Evolutionary conservation across 225 moss, liverwort and hornwort species (phyloP).

Genomic region (Sphagnum contortum): DNA sequence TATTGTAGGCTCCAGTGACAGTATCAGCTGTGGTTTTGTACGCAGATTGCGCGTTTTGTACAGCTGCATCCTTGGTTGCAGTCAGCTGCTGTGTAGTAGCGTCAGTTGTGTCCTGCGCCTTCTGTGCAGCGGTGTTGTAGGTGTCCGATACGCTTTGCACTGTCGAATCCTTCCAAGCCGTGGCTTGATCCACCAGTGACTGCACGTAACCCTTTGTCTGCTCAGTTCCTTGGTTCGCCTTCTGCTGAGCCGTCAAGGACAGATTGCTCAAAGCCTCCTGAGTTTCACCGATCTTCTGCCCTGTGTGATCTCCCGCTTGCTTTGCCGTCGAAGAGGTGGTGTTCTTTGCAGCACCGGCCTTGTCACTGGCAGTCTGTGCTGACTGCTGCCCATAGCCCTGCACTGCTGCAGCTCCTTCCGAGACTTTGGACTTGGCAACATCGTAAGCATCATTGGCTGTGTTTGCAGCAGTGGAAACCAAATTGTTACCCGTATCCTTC

Average conservation of each 20-base stretch:
- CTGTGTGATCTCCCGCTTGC: conserved; percentile 4
- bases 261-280: conserved; percentile 33
- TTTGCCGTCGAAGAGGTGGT: conserved; percentile 4
- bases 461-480: too few species aligned
- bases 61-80: conserved; percentile 20
- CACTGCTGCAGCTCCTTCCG: conserved; percentile 6
- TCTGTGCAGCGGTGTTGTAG: conserved; percentile 16
- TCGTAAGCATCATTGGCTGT: conserved; percentile 2
- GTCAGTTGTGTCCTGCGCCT: conserved; percentile 6
- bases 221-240: conserved; percentile 15
- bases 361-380: conserved; percentile 4
- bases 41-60: conserved; percentile 14
- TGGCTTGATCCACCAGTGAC: conserved; percentile 25
- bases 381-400: conserved; percentile 8
- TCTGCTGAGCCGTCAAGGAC: conserved; percentile 23
- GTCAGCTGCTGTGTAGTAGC: conserved; percentile 16
- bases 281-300: conserved; percentile 17
- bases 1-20: too few species aligned
- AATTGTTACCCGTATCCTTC: too few species aligned
- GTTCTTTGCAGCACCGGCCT: conserved; percentile 9
- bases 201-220: conserved; percentile 29
- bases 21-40: background rate
- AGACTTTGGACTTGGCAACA: conserved; percentile 11
- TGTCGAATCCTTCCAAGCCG: conserved; percentile 13
- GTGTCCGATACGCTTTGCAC: conserved; percentile 20